Evolutionary conservation across 805 yeast genomes (phyloP).

Genomic region (Clavispora asparagi): DNA sequence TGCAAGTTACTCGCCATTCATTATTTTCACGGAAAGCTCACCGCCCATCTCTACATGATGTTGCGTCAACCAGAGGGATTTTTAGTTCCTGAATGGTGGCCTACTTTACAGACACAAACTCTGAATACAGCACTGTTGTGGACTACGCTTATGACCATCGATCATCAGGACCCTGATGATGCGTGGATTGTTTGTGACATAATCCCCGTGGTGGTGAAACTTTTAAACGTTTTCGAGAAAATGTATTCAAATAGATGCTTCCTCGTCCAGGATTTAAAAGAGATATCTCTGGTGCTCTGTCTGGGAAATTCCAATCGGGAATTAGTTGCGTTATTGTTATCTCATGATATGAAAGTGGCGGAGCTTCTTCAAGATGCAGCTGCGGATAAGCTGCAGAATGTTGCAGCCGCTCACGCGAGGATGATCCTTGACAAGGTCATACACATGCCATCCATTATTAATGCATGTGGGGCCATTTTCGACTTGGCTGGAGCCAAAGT

Average conservation of each 20-base stretch:
- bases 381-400: neutral
- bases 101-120: neutral
- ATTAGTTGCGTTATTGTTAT: neutral
- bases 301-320: neutral
- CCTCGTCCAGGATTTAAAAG: neutral
- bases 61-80: constrained; percentile 1
- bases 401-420: neutral
- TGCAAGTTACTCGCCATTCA: constrained; percentile 2
- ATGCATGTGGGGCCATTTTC: neutral
- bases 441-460: neutral
- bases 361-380: neutral
- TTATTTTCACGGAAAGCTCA: neutral
- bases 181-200: neutral
- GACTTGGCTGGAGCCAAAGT: neutral
- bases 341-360: neutral
- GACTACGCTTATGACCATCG: neutral
- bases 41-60: neutral
- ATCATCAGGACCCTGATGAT: neutral
- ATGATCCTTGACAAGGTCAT: neutral
- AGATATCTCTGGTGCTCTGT: neutral
- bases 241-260: neutral
- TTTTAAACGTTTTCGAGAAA: neutral
- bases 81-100: constrained; percentile 11
- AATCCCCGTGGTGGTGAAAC: neutral
- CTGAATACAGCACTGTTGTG: neutral